Evolutionary conservation across 768 basidiomycete genomes (phyloP).

Genomic region (Phylloporus sp.): DNA sequence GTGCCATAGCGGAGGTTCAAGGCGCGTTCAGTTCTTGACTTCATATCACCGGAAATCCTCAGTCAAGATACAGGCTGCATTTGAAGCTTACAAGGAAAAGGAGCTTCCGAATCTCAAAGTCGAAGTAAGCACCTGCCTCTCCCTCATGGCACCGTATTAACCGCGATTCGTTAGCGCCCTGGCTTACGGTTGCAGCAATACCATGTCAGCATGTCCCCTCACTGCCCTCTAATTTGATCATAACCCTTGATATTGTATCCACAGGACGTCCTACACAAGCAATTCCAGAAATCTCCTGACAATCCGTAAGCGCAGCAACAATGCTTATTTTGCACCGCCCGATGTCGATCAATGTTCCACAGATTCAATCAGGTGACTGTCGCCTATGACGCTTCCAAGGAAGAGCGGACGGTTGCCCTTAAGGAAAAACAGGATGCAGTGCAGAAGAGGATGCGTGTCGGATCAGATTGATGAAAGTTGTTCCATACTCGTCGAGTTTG

Average conservation of each 20-base stretch:
- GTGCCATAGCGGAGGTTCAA: conserved; percentile 76
- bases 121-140: conserved; percentile 51
- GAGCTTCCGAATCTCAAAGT: conserved; percentile 73
- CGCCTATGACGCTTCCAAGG: conserved; percentile 82
- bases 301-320: conserved; percentile 64
- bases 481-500: conserved; percentile 1
- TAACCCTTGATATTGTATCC: neutral
- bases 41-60: neutral
- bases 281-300: conserved; percentile 95
- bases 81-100: conserved; percentile 83
- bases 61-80: conserved; percentile 55
- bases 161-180: conserved; percentile 54
- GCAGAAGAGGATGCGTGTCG: conserved; percentile 57
- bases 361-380: conserved; percentile 84
- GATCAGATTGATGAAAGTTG: conserved; percentile 8
- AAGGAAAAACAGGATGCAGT: conserved; percentile 61
- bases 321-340: conserved; percentile 4
- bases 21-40: conserved; percentile 34
- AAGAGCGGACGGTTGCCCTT: conserved; percentile 75
- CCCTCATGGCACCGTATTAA: conserved; percentile 5
- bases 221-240: neutral
- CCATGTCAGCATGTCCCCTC: conserved; percentile 42
- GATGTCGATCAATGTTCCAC: conserved; percentile 1
- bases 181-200: conserved; percentile 91
- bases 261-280: conserved; percentile 83